Base-by-base conservation (phyloP, 768 basidiomycete genomes). In the Lactifluus subvellereus region DNA sequence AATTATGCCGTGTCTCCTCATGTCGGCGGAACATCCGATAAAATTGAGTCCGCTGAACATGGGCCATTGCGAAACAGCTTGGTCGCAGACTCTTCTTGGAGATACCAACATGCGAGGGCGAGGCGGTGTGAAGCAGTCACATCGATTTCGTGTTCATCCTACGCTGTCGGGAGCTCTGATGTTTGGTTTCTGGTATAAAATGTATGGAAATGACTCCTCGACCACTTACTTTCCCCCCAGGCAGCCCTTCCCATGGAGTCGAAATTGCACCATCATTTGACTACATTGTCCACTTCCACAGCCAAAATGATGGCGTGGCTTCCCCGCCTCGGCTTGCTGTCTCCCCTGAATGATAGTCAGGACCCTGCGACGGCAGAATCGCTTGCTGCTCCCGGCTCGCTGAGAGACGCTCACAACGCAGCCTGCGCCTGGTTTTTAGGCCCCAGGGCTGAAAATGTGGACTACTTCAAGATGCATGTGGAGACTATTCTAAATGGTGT, bases 381-480 rank as follows among this genome's bases (percentile, higher is more conserved):
- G 6, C 35, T 27, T 10, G 33, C 42, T 32, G 4, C 37, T 53
- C 47, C 60, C 6, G 65, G 54, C 3, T 67, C 67, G 1, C 32
- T 55, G 20, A 58, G n/a, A 38, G 52, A 66, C 11, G 32, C 47
- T 20, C 69, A 70, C 53, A 60, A 73, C 16, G 68, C 71, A 27
- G 68, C 78, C 20, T 70, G 72, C 14, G 71, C 77, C 14, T 76
- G 74, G 70, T 78, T 79, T 60, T 66, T 79, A 18, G 77, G 77
- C 2, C 76, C 77, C 13, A 71, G 71, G 52, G 76, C 71, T 9
- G 77, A 79, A 68, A 78, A 78, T 62, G 59, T 53, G 8, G 71
- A 71, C 10, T 50, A 71, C 35, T 66, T 78, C 40, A 68, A 68
- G 48, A 57, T 61, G 5, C 57, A 67, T 14, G 74, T 78, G 57